Evolutionary conservation across 176 grass and related monocot genomes (phyloP), one percentile per base, ranked within the genome.

Genomic region (Typha latifolia): DNA sequence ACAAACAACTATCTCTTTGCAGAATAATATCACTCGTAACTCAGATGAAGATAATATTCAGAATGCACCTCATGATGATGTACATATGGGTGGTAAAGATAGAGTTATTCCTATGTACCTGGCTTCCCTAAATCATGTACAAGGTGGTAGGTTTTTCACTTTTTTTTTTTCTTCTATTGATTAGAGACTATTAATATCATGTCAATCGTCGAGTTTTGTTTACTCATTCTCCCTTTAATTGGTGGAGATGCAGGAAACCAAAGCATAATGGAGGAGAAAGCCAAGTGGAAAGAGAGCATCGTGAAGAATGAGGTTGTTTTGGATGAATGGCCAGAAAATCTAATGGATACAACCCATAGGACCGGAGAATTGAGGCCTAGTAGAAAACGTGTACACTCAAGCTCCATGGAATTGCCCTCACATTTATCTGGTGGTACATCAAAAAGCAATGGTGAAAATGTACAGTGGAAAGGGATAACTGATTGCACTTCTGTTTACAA

Each of bases 391-490:
- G 11, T 32, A 66, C 65, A 63, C 67, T 49, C 63, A 49, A 72
- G 49, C 5, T 10, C 62, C 61, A 32, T 69, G 20, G 75, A 79
- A 73, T 49, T 3, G 22, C 15, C n/a, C 19, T 69, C 8, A n/a
- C 68, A 52, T 56, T 57, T 27, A 62, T 76, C 61, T 61, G 61
- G 53, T 77, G 52, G 55, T 76, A 32, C 14, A 43, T 34, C 19
- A 57, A 84, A 66, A 74, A 63, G 61, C 77, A 66, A 68, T 79
- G 62, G 59, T 70, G 75, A 71, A 49, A 77, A 69, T 59, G 24
- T 64, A 62, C 48, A 70, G 32, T 69, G 69, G 64, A 52, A 27
- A 70, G 72, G 63, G 34, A 70, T 70, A 49, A 66, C 62, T 50
- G 56, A 81, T 61, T 74, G 15, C 24, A 64, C 27, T 20, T 74